These are phyloP conservation scores for Thyridium curvatum DNA, from an alignment of 2,329 filamentous ascomycete species.

Conservation along the genomic window DNA sequence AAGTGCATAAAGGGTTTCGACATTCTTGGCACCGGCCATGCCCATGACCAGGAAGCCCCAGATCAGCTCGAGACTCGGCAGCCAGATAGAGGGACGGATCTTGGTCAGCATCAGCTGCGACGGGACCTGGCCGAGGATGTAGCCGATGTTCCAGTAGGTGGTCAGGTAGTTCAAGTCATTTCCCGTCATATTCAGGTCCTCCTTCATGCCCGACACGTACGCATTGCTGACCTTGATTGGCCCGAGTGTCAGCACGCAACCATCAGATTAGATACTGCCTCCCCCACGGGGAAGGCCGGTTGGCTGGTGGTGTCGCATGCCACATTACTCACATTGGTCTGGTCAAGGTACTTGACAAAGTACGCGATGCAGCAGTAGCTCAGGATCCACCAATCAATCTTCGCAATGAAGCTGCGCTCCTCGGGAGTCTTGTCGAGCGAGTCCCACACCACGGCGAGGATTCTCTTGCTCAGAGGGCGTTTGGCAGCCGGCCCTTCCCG, in stretches of 20 bases:
- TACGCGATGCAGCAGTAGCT: slow-evolving; percentile 28
- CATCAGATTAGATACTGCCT: slow-evolving; percentile 5
- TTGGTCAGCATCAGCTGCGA: slow-evolving; percentile 32
- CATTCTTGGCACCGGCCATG: slow-evolving; percentile 25
- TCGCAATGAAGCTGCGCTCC: slow-evolving; percentile 22
- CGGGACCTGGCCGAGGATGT: slow-evolving; percentile 42
- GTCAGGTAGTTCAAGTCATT: too few relatives aligned
- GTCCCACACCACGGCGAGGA: slow-evolving; percentile 21
- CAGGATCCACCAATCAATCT: slow-evolving; percentile 27
- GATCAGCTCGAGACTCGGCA: slow-evolving; percentile 29
- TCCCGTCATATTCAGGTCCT: slow-evolving; percentile 42
- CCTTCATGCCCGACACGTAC: slow-evolving; percentile 37
- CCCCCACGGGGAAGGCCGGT: not conserved
- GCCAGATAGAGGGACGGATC: slow-evolving; percentile 33
- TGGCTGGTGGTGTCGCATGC: not conserved
- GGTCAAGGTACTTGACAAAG: slow-evolving; percentile 31
- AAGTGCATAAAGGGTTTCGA: slow-evolving; percentile 25
- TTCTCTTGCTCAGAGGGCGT: slow-evolving; percentile 8
- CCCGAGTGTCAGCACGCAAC: not conserved
- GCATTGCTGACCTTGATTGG: slow-evolving; percentile 24
- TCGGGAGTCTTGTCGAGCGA: slow-evolving; percentile 23
- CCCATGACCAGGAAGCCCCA: slow-evolving; percentile 24
- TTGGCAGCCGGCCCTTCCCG: not conserved
- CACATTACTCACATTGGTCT: slow-evolving; percentile 10
- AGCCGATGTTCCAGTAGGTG: slow-evolving; percentile 48